These are phyloP conservation scores for Diphasiastrum complanatum DNA, from an alignment of 83 land plant species.

Conservation along the genomic window DNA sequence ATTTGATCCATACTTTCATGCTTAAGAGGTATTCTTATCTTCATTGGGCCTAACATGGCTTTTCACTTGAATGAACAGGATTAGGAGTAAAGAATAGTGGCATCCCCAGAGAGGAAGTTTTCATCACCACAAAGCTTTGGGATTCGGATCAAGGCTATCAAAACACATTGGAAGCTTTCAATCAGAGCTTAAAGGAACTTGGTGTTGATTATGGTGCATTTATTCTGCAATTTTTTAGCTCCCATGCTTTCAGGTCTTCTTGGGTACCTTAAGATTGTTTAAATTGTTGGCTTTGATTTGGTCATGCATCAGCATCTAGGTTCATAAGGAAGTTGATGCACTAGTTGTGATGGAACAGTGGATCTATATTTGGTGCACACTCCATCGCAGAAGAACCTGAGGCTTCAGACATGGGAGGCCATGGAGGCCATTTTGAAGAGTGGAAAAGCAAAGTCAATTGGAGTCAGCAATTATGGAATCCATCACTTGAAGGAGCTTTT, in stretches of 20 bases:
- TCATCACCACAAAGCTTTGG: slow-evolving; percentile 37
- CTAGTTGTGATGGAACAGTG: slow-evolving; percentile 14
- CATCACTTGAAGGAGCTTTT: slow-evolving; percentile 38
- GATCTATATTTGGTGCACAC: slow-evolving; percentile 37
- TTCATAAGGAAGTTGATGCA: not conserved
- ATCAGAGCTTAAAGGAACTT: slow-evolving; percentile 33
- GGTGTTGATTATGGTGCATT: slow-evolving; percentile 28
- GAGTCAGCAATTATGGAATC: slow-evolving; percentile 37
- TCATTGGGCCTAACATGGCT: no score
- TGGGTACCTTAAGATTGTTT: not conserved
- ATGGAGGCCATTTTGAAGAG: slow-evolving; percentile 33
- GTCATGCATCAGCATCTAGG: not conserved
- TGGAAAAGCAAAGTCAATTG: slow-evolving; percentile 33
- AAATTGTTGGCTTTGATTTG: not conserved
- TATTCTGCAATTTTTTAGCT: no score
- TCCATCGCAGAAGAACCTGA: slow-evolving; percentile 12
- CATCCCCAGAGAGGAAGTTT: slow-evolving; percentile 31
- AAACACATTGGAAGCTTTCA: slow-evolving; percentile 26
- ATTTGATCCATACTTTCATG: not conserved
- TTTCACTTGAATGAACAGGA: no score
- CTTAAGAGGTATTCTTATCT: slow-evolving; percentile 8
- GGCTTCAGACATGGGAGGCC: slow-evolving; percentile 36
- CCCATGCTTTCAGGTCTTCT: not conserved
- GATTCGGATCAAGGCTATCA: slow-evolving; percentile 37
- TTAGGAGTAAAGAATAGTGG: slow-evolving; percentile 29